Evolutionary conservation across 1,284 basidiomycete species (phyloP).

Genomic region (Tilletiaria anomala): DNA sequence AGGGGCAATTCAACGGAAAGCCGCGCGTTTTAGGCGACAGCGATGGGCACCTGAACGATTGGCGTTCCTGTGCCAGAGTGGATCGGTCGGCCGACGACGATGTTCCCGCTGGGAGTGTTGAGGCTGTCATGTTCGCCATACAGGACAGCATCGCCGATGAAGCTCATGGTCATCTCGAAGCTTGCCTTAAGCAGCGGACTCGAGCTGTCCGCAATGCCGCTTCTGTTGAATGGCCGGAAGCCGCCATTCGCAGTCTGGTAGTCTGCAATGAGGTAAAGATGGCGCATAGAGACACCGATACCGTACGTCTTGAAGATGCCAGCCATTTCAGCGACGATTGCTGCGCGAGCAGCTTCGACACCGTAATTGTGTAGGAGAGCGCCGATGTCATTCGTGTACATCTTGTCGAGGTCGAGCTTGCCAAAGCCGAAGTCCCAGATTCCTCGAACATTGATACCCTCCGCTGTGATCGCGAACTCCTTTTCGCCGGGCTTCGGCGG

Average conservation of each 20-base stretch:
- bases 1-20: too few relatives aligned
- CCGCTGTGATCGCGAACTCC: conserved; percentile 23
- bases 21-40: too few relatives aligned
- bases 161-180: conserved; percentile 91
- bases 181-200: conserved; percentile 92
- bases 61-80: conserved; percentile 28
- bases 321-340: conserved; percentile 57
- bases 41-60: conserved; percentile 20
- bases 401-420: conserved; percentile 65
- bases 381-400: conserved; percentile 92
- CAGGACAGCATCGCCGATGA: conserved; percentile 84
- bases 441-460: conserved; percentile 59
- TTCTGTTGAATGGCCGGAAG: conserved; percentile 94
- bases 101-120: conserved; percentile 71
- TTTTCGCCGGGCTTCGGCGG: conserved; percentile 23
- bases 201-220: conserved; percentile 75
- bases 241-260: conserved; percentile 96
- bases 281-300: conserved; percentile 86
- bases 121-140: conserved; percentile 90
- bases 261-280: conserved; percentile 93
- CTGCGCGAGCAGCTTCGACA: conserved; percentile 42
- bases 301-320: conserved; percentile 93
- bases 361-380: conserved; percentile 75
- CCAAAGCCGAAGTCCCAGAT: conserved; percentile 73
- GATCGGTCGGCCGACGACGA: conserved; percentile 52